Evolutionary conservation across 257 asterid species (phyloP).

Genomic region (Solanum dulcamara): DNA sequence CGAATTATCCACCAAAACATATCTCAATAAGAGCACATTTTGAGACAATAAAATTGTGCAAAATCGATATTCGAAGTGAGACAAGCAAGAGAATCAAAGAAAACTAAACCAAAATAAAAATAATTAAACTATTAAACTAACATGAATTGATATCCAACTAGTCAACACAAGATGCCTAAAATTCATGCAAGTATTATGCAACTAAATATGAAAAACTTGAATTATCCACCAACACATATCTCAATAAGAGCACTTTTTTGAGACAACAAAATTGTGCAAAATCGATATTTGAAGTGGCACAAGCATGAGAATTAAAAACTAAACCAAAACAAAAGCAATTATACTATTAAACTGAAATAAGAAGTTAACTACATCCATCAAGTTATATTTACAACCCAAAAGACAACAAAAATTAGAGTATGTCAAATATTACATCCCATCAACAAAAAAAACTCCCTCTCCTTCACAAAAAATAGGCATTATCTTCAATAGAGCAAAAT

Average conservation of each 20-base stretch:
- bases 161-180: background rate
- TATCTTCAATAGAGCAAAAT: too few species aligned
- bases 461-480: background rate
- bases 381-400: background rate
- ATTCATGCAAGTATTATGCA: background rate
- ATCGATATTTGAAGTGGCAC: too few species aligned
- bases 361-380: background rate
- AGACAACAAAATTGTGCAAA: background rate
- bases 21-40: background rate
- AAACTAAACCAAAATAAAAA: too few species aligned
- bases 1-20: background rate
- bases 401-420: background rate
- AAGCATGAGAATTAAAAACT: background rate
- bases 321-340: too few species aligned
- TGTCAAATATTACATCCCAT: background rate
- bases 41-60: background rate
- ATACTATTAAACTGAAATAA: background rate
- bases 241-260: too few species aligned
- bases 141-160: background rate
- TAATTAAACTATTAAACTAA: background rate
- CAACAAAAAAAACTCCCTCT: background rate
- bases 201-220: too few species aligned
- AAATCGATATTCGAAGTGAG: too few species aligned
- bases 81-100: background rate
- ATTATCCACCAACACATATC: background rate